Percentiles rank a stretch among this genome's conserved stretches.
phyloP scores from a whole-genome alignment of 805 yeast species.

The Saccharomycopsis guyanensis region DNA sequence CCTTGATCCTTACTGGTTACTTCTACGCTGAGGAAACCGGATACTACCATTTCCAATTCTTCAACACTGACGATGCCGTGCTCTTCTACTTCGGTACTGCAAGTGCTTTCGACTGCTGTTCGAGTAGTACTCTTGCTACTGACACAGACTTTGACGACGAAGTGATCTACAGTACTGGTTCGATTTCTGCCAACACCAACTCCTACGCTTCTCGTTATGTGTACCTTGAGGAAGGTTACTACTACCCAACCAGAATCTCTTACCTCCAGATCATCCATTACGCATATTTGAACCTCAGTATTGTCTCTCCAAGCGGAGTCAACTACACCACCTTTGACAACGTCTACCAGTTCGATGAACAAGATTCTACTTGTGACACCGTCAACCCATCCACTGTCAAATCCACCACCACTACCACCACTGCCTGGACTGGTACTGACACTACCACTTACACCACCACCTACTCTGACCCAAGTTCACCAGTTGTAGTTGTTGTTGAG shows the following conservation, averaged over 20 bases:
- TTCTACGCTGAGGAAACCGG: conserved; percentile 27
- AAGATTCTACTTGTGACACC: background rate
- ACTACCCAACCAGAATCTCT: conserved; percentile 28
- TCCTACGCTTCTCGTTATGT: conserved; percentile 17
- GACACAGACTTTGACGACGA: conserved; percentile 7
- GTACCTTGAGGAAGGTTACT: conserved; percentile 24
- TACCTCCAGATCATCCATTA: conserved; percentile 23
- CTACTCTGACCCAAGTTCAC: conserved; percentile 8
- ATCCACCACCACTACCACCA: conserved; percentile 4
- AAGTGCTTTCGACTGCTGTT: conserved; percentile 31
- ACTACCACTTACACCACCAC: conserved; percentile 10
- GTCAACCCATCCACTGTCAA: conserved; percentile 1
- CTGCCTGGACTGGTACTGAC: conserved; percentile 6
- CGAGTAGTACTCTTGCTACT: conserved; percentile 12
- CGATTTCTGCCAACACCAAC: conserved; percentile 2
- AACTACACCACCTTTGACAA: background rate
- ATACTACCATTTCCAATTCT: conserved; percentile 25
- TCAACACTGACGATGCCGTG: conserved; percentile 28
- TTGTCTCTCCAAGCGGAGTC: conserved; percentile 6
- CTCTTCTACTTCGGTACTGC: conserved; percentile 29
- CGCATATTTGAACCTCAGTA: conserved; percentile 20
- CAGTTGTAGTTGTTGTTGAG: conserved; percentile 7
- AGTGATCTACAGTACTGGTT: conserved; percentile 5
- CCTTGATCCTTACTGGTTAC: conserved; percentile 27
- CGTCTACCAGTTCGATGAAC: conserved; percentile 7